These are phyloP conservation scores for Immersiella caudata DNA, from an alignment of 495 filamentous ascomycete genomes.

Conservation along the genomic window DNA sequence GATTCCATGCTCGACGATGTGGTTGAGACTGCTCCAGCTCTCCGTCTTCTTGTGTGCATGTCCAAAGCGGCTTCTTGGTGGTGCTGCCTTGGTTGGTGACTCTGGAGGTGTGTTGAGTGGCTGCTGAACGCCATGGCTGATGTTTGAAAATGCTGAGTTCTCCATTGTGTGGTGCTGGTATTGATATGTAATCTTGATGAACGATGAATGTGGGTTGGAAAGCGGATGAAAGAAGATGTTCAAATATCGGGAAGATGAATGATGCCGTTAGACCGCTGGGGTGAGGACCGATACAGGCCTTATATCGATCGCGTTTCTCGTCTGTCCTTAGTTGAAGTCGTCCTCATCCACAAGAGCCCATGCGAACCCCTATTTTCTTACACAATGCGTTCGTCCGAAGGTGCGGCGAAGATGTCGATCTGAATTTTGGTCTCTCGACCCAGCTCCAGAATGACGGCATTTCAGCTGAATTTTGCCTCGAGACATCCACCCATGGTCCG, in stretches of 20 bases:
- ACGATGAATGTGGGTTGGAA: no score
- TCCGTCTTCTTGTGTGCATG: slow-evolving; percentile 24
- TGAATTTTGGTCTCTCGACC: not conserved
- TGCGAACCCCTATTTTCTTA: not conserved
- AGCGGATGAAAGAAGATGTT: no score
- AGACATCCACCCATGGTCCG: not conserved
- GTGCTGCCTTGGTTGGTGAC: slow-evolving; percentile 23
- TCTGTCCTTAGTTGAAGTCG: no score
- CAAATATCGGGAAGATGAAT: no score
- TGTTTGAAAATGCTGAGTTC: slow-evolving; percentile 56
- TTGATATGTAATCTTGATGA: no score
- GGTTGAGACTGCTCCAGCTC: slow-evolving; percentile 26
- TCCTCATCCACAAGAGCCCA: not conserved
- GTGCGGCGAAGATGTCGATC: not conserved
- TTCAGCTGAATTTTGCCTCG: not conserved
- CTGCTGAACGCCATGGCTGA: slow-evolving; percentile 52
- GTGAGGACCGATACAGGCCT: no score
- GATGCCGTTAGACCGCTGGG: no score
- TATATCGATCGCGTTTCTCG: no score
- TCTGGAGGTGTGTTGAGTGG: slow-evolving; percentile 32
- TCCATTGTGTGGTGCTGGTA: slow-evolving; percentile 57
- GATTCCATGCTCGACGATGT: slow-evolving; percentile 19
- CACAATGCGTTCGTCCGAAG: not conserved
- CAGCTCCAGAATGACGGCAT: slow-evolving; percentile 4
- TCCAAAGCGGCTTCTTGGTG: slow-evolving; percentile 8